Evolutionary conservation across 1,284 basidiomycete genomes (phyloP).

Genomic region (Leccinum solheimii): DNA sequence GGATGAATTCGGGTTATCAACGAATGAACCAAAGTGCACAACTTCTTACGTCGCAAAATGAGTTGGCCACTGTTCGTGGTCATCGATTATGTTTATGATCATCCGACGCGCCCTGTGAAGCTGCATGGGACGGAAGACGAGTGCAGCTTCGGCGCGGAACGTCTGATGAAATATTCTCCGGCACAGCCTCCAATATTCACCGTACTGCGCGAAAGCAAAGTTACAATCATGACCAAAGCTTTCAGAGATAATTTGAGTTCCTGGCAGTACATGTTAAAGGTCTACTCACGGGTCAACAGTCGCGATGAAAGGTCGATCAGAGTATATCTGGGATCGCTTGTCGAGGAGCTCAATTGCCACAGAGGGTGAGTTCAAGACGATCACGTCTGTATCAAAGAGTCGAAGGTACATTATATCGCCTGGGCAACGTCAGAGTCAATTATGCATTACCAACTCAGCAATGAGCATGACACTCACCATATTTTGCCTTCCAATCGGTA

Average conservation of each 20-base stretch:
- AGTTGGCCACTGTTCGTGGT: not conserved
- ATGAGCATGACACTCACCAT: conserved; percentile 15
- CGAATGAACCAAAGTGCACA: not conserved
- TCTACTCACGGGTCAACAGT: conserved; percentile 17
- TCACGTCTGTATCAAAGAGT: conserved; percentile 21
- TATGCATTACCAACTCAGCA: no score
- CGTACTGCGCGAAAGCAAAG: conserved; percentile 17
- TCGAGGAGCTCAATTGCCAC: conserved; percentile 18
- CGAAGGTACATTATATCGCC: conserved; percentile 15
- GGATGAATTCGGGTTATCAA: not conserved
- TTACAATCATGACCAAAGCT: conserved; percentile 23
- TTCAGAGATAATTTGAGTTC: not conserved
- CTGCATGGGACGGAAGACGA: conserved; percentile 13
- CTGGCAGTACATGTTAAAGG: not conserved
- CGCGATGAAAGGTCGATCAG: conserved; percentile 21
- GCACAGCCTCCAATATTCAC: conserved; percentile 19
- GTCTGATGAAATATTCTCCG: conserved; percentile 20
- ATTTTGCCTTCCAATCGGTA: conserved; percentile 19
- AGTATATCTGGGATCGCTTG: conserved; percentile 25
- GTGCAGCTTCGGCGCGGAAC: not conserved
- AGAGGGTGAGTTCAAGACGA: conserved; percentile 21
- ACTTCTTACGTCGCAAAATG: not conserved
- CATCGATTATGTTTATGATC: conserved; percentile 15
- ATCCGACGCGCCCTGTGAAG: conserved; percentile 17
- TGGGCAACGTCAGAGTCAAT: not conserved